Conservation (phyloP, 108 stramenopile species). For the Nitzschia sp. region DNA sequence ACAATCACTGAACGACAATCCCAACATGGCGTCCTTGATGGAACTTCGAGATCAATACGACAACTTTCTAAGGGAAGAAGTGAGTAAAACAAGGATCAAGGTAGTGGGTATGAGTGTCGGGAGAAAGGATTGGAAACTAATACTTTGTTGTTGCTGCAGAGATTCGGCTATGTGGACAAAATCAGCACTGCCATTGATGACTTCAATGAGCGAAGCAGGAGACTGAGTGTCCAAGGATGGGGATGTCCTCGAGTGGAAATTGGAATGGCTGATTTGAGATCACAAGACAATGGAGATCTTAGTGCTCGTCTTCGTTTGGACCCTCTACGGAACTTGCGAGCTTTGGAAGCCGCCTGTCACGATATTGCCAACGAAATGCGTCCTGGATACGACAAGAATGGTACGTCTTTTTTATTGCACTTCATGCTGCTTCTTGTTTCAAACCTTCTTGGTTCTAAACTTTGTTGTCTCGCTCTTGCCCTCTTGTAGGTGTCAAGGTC, state of each 20-base stretch:
- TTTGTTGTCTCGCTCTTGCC: background rate
- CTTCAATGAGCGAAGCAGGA: slow-evolving; percentile 51
- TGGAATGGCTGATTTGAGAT: slow-evolving; percentile 67
- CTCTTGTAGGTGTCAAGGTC: slow-evolving; percentile 37
- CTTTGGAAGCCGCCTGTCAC: slow-evolving; percentile 76
- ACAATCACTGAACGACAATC: no score
- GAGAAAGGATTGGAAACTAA: no score
- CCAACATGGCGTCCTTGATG: slow-evolving; percentile 22
- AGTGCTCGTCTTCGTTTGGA: slow-evolving; percentile 55
- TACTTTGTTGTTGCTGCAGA: slow-evolving; percentile 7
- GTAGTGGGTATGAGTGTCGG: no score
- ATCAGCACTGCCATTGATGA: slow-evolving; percentile 71
- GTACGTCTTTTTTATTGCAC: no score
- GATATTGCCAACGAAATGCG: slow-evolving; percentile 66
- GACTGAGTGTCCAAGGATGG: slow-evolving; percentile 37
- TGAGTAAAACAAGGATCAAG: slow-evolving; percentile 2
- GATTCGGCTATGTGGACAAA: slow-evolving; percentile 44
- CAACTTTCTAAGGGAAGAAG: slow-evolving; percentile 36
- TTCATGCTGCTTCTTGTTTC: background rate
- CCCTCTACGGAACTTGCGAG: slow-evolving; percentile 78
- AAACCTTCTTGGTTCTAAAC: background rate
- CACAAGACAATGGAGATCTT: slow-evolving; percentile 49
- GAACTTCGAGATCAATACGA: slow-evolving; percentile 37
- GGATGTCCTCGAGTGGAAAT: slow-evolving; percentile 67
- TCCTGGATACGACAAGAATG: slow-evolving; percentile 77